A percentile compares a stretch with the other conserved stretches of the same genome.
phyloP scores from a whole-genome alignment of 192 early-diverging fungal genomes.

The Helicostylum pulchrum region DNA sequence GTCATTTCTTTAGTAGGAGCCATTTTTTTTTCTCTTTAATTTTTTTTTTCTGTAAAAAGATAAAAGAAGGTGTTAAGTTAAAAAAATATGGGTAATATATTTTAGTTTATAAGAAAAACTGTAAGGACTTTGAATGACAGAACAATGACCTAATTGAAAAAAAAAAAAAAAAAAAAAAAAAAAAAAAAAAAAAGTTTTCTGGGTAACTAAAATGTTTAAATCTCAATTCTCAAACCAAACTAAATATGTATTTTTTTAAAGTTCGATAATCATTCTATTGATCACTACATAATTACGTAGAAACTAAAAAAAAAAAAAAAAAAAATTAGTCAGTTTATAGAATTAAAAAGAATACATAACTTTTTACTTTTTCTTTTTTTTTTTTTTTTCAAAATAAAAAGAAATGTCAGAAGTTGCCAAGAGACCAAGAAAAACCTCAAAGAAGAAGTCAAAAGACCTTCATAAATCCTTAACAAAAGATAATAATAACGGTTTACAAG shows the following conservation, averaged over 20 bases:
- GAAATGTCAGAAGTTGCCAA: conserved; percentile 5
- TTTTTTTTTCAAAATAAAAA: neutral
- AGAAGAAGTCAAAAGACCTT: neutral
- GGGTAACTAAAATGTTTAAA: too few relatives aligned
- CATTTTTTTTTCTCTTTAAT: conserved; percentile 7
- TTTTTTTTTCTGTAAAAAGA: conserved; percentile 5
- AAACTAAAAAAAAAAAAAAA: too few relatives aligned
- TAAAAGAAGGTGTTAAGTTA: neutral
- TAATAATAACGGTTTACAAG: neutral
- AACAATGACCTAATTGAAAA: conserved; percentile 3
- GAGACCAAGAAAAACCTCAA: conserved; percentile 1
- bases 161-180: too few relatives aligned
- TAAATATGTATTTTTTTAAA: too few relatives aligned
- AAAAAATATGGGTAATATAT: neutral
- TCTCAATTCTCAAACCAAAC: too few relatives aligned
- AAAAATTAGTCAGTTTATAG: too few relatives aligned
- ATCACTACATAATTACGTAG: neutral
- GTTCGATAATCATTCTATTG: too few relatives aligned
- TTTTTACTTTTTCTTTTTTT: conserved; percentile 3
- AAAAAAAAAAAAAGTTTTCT: too few relatives aligned
- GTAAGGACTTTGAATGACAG: conserved; percentile 1
- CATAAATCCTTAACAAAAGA: too few relatives aligned
- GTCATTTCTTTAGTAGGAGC: conserved; percentile 11
- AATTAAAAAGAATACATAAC: neutral
- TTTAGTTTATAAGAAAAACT: too few relatives aligned